Conservation (phyloP, 768 basidiomycete genomes). For the Naganishia vishniacii region DNA sequence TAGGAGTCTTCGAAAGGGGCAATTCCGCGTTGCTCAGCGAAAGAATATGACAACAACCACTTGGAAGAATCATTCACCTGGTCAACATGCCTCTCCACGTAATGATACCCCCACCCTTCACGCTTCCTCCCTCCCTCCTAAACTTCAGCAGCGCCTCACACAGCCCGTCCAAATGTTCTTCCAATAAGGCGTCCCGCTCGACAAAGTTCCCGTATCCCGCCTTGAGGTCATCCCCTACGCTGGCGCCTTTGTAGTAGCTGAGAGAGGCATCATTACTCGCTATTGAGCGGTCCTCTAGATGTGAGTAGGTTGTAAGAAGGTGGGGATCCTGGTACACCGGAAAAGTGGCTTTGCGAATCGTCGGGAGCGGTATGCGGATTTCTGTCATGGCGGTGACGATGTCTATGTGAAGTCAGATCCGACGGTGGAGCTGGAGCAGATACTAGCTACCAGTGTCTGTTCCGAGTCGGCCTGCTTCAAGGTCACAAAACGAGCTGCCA, state of each 20-base stretch:
- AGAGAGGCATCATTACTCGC: constrained; percentile 38
- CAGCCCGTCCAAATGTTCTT: constrained; percentile 47
- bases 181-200: constrained; percentile 42
- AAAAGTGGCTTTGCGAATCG: neutral
- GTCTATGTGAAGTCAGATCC: neutral
- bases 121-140: constrained; percentile 21
- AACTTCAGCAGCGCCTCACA: constrained; percentile 35
- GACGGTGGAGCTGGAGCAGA: too few relatives aligned
- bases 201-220: constrained; percentile 40
- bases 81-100: constrained; percentile 50
- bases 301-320: constrained; percentile 45
- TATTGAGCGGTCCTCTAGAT: constrained; percentile 40
- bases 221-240: constrained; percentile 41
- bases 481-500: too few relatives aligned
- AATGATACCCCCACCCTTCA: constrained; percentile 39
- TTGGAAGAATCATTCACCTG: too few relatives aligned
- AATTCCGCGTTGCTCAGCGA: neutral
- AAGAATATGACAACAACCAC: too few relatives aligned
- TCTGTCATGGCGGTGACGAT: neutral
- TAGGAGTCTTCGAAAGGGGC: constrained; percentile 38
- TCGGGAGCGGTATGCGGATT: constrained; percentile 30
- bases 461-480: too few relatives aligned
- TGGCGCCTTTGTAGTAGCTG: constrained; percentile 39
- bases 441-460: too few relatives aligned
- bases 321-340: constrained; percentile 34